Base-by-base conservation (phyloP, 1,139 yeast genomes). In the Yamadazyma diospyri region DNA sequence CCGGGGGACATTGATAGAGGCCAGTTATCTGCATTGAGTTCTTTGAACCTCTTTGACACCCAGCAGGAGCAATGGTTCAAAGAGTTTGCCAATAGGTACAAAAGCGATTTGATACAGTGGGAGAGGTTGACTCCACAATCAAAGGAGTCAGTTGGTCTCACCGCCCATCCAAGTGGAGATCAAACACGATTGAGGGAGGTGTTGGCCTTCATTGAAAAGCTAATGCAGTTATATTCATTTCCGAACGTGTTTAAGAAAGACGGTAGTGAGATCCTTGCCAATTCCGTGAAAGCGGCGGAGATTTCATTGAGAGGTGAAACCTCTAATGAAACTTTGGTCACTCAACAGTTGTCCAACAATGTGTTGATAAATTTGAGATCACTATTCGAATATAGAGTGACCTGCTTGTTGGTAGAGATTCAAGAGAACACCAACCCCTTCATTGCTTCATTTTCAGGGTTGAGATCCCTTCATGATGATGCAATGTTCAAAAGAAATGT, bases 211-310 rank as follows among this genome's bases (percentile, higher is more conserved):
- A 63, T 64, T 61, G 56, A 55, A 32, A 69, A 62, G 37, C 55
- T 55, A 0, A 46, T 67, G 35, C 55, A 69, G 1, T 51, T 58
- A 27, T 48, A 64, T 12, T 59, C 69, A 0, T 69, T 69, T 45
- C 76, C 76, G 1, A 59, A 56, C 19, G 50, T 59, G 1, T 58
- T 55, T 42, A 64, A 62, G 30, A 59, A 67, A 1, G 72, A 66
- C 33, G 56, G 65, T 9, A 45, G 58, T 1, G 51, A 42, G 20
- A 48, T 72, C 7, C 58, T 81, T 22, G 61, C 75, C 4, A 71
- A 72, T 41, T 74, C 86, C 0, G 73, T 85, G 18, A 75, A 76
- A 37, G 72, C 85, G 0, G 53, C 72, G 10, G 95, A 86, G 48
- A 78, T 84, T 9, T 63, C 83, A 0, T 55, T 82, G 15, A 66